Conservation (phyloP, 805 yeast species). For the Lachancea cidri region DNA sequence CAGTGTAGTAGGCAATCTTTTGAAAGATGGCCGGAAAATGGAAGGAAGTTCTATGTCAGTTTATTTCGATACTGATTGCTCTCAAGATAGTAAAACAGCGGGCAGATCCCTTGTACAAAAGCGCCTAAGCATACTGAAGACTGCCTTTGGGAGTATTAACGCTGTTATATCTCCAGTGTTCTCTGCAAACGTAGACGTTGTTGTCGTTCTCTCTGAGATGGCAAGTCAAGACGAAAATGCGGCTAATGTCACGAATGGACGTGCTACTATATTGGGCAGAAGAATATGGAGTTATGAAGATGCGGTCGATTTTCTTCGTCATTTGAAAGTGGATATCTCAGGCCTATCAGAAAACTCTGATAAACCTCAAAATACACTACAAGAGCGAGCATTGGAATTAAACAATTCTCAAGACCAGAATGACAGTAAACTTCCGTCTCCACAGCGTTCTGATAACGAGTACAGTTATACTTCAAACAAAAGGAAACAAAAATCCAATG, state of each 20-base stretch:
- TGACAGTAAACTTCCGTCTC: too few species aligned
- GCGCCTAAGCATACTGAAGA: background rate
- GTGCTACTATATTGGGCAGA: background rate
- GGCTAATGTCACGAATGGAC: background rate
- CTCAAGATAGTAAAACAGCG: background rate
- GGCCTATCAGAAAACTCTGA: background rate
- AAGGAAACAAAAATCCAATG: too few species aligned
- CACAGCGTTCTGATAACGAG: too few species aligned
- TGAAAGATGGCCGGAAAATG: background rate
- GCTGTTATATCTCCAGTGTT: background rate
- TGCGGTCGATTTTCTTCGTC: slow-evolving; percentile 3
- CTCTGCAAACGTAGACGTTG: slow-evolving; percentile 1
- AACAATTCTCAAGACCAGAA: too few species aligned
- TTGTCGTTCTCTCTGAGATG: background rate
- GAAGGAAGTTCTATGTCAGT: background rate
- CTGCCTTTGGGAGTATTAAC: background rate
- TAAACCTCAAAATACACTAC: too few species aligned
- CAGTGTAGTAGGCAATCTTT: background rate
- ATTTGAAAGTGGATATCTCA: background rate
- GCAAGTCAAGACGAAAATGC: background rate
- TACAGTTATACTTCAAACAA: too few species aligned
- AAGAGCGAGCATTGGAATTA: too few species aligned
- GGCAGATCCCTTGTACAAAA: background rate
- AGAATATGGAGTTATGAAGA: slow-evolving; percentile 6
- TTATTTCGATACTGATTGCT: background rate